Evolutionary conservation across 2,329 filamentous ascomycete species (phyloP).

Genomic region (Calycina herbarum): DNA sequence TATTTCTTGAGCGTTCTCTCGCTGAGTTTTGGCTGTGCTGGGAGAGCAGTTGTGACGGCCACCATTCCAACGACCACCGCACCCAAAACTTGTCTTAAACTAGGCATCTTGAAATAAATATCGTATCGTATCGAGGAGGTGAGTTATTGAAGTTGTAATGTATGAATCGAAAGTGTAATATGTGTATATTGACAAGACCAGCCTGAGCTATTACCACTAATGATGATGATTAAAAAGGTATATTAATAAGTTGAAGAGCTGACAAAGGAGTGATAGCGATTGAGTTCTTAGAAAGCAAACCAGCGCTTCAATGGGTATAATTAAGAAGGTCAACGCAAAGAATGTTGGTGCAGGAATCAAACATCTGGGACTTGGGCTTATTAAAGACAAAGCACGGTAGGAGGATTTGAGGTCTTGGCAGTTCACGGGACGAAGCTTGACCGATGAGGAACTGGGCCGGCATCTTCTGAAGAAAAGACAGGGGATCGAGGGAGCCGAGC

Average conservation of each 20-base stretch:
- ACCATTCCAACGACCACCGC: constrained; percentile 32
- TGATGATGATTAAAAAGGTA: constrained; percentile 18
- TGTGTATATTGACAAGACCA: constrained; percentile 34
- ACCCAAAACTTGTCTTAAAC: constrained; percentile 33
- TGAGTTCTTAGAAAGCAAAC: constrained; percentile 37
- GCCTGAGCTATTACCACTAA: constrained; percentile 34
- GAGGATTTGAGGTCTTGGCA: constrained; percentile 18
- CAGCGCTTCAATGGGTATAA: constrained; percentile 36
- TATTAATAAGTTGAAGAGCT: constrained; percentile 13
- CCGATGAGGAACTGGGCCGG: constrained; percentile 23
- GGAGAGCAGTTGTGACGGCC: constrained; percentile 31
- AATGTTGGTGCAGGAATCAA: constrained; percentile 21
- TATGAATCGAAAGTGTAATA: constrained; percentile 14
- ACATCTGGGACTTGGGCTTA: constrained; percentile 21
- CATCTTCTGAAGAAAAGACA: neutral
- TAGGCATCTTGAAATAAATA: constrained; percentile 32
- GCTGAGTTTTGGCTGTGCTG: constrained; percentile 33
- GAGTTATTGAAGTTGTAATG: neutral
- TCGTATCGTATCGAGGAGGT: neutral
- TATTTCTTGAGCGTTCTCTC: constrained; percentile 29
- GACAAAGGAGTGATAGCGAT: constrained; percentile 32
- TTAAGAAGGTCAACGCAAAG: constrained; percentile 24
- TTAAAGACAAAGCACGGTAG: constrained; percentile 21
- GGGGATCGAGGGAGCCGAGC: constrained; percentile 8
- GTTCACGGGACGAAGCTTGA: constrained; percentile 28